phyloP scores from a whole-genome alignment of 2,329 filamentous ascomycete genomes.

The Lasiodiplodia citricola region DNA sequence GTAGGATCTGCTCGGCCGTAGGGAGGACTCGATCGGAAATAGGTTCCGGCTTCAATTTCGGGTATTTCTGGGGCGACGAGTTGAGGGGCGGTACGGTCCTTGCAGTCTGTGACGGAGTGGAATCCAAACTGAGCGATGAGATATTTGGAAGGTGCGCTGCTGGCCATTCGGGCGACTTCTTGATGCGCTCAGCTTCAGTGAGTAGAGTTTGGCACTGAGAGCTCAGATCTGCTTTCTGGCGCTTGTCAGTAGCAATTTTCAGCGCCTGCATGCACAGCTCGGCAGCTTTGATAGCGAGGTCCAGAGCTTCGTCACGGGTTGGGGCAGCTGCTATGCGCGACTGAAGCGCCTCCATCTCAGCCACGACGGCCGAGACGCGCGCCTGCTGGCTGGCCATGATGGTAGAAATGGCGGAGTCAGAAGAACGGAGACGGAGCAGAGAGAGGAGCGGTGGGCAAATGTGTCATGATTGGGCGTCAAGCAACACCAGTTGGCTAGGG shows the following conservation, averaged over 20 bases:
- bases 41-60: not conserved
- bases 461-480: conserved; percentile 6
- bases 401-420: conserved; percentile 1
- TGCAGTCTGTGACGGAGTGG: not conserved
- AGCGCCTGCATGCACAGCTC: conserved; percentile 83
- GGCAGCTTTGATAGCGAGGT: conserved; percentile 75
- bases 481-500: not conserved
- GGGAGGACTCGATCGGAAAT: conserved; percentile 65
- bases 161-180: conserved; percentile 49
- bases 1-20: conserved; percentile 73
- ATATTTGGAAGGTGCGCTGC: not conserved
- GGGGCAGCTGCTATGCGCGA: conserved; percentile 55
- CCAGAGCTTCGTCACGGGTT: conserved; percentile 69
- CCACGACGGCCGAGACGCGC: conserved; percentile 5
- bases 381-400: not conserved
- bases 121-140: conserved; percentile 14
- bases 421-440: not conserved
- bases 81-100: not conserved
- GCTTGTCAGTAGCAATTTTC: conserved; percentile 62
- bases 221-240: conserved; percentile 70
- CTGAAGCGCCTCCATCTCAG: conserved; percentile 34
- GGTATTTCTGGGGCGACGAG: not conserved
- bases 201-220: conserved; percentile 73
- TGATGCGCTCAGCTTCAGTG: conserved; percentile 76
- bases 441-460: not conserved